Percentiles rank a stretch among this genome's conserved stretches.
phyloP scores from a whole-genome alignment of 2,329 filamentous ascomycete species.

The Remersonia thermophila region DNA sequence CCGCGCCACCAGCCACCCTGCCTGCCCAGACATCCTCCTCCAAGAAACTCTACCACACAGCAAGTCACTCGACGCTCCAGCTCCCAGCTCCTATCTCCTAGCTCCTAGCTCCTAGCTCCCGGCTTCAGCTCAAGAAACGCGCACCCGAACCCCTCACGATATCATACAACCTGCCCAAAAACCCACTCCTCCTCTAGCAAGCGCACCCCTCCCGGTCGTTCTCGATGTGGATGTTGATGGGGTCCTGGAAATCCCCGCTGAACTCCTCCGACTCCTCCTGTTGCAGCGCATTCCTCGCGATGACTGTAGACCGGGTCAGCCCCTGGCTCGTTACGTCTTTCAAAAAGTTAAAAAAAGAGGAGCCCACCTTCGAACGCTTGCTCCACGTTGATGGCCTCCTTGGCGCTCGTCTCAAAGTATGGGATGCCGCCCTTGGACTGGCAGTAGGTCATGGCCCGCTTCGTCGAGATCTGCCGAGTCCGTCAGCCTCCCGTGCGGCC shows the following conservation, averaged over 20 bases:
- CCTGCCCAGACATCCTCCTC: too few relatives aligned
- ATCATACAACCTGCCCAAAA: conserved; percentile 13
- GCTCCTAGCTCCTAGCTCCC: too few relatives aligned
- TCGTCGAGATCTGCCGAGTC: conserved; percentile 63
- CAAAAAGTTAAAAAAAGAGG: too few relatives aligned
- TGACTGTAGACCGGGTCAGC: conserved; percentile 46
- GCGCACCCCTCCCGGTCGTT: conserved; percentile 86
- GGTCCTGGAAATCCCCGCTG: conserved; percentile 92
- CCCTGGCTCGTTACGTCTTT: neutral
- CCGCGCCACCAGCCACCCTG: too few relatives aligned
- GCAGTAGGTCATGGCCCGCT: conserved; percentile 94
- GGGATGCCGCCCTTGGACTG: conserved; percentile 95
- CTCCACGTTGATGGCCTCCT: conserved; percentile 97
- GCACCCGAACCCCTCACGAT: conserved; percentile 7
- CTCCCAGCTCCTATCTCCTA: too few relatives aligned
- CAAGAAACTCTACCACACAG: too few relatives aligned
- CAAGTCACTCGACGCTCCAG: too few relatives aligned
- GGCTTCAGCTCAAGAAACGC: too few relatives aligned
- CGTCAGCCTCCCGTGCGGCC: neutral
- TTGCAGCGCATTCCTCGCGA: conserved; percentile 85
- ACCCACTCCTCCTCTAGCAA: conserved; percentile 41
- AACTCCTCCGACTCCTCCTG: conserved; percentile 98
- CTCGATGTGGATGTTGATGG: conserved; percentile 96
- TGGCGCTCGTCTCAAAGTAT: conserved; percentile 98
- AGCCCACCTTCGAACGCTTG: conserved; percentile 53